Evolutionary conservation across 2,329 filamentous ascomycete genomes (phyloP), one percentile per base, ranked within the genome.

Genomic region (Diplodia sapinea): DNA sequence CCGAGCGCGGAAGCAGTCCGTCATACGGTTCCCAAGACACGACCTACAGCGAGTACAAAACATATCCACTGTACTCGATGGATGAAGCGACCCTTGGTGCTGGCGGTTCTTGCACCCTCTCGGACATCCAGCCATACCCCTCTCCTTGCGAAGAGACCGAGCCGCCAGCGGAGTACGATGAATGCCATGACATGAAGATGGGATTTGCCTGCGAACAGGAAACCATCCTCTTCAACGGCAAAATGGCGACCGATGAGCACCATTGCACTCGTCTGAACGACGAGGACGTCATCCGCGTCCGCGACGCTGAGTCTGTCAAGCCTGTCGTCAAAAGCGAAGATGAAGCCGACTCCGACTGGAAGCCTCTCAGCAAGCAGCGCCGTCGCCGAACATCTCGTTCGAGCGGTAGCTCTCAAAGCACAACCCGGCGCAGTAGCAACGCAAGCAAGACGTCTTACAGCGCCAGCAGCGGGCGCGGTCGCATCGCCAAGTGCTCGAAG

Each of bases 231-330:
- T 59, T 65, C 47, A 57, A 57, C 12, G 50, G 57, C 29, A 68
- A 51, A 31, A 61, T 62, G 55, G 43, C 50, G 6, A 23, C 26
- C 11, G 40, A 50, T 31, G 62, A 68, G 2, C 33, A 49, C 23
- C 38, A 29, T 23, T 56, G 54, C n/a, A 8, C 51, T 13, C 57
- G 49, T 29, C 12, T 50, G 26, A 59, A 50, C 3, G 66, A 64
- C 8, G 66, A 68, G n/a, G 66, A 68, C 20, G 29, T 50, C 40
- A 63, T 64, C 36, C 66, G 66, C 15, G 68, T 73, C 6, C 72
- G 77, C 50, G 77, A 77, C 40, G 75, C 76, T 17, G 77, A 80
- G 68, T 78, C 74, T 6, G 78, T 79, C 6, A 74, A 78, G 68
- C 77, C 75, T 4, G 70, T 75, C 23, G 71, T 72, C 13, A 68